Base-by-base conservation (phyloP, 164 flowering plant genomes). In the Vitis rupestris region DNA sequence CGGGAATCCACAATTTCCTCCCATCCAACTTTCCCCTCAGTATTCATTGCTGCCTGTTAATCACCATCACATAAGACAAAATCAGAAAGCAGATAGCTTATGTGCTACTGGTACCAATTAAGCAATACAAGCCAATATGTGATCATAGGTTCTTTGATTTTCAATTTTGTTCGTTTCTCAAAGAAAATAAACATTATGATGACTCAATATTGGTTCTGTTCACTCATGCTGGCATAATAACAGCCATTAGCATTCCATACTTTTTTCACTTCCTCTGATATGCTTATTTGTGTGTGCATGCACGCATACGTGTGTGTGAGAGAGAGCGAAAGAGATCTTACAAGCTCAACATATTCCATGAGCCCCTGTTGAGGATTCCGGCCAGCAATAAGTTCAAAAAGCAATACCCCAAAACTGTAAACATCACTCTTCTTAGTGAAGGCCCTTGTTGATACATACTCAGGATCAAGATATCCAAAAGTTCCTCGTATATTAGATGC, bases 391-490 rank as follows among this genome's bases (percentile, higher is more conserved):
- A 93, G 92, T 77, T 96, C 99, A 78, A 91, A 93, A 19, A 91
- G 93, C 79, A 89, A 67, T n/a, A 96, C 91, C 47, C 99, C 98
- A 72, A 79, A 96, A 81, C 98, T 92, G 74, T 90, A 93, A 15
- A 93, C 92, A 72, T 93, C 98, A 76, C 97, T 93, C 63, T 93
- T 96, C 83, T 90, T 96, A 0, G 98, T 93, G 79, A 90, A 93
- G 14, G 84, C 75, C 71, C 86, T 84, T 23, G 97, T 74, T 62
- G 99, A 93, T 65, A 95, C 71, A 69, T 95, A 95, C 76, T 93
- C 97, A 5, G 98, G 99, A 79, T 95, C 99, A 50, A 95, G 96
- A 82, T 95, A 95, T 14, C 99, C 98, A 70, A 90, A 93, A 56
- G 99, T 95, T 63, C 99, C 99, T 53, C 85, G 79, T 59, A 95